phyloP scores from a whole-genome alignment of 225 moss, liverwort and hornwort species.

The Pseudoscleropodium purum region DNA sequence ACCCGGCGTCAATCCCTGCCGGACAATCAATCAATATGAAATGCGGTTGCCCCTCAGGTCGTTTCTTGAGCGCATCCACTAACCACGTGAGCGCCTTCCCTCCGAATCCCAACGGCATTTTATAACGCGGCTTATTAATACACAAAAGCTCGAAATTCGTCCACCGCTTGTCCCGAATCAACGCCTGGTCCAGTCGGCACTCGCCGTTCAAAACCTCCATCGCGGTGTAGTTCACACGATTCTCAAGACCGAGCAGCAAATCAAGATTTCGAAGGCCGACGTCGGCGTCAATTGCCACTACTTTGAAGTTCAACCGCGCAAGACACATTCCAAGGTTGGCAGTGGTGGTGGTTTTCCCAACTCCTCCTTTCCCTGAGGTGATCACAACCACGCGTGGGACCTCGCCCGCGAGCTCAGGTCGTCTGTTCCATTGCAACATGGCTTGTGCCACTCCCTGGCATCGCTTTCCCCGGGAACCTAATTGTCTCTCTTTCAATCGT shows the following conservation, averaged over 20 bases:
- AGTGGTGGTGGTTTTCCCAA: slow-evolving; percentile 94
- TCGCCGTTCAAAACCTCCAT: slow-evolving; percentile 99
- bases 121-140: slow-evolving; percentile 94
- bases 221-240: slow-evolving; percentile 97
- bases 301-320: slow-evolving; percentile 88
- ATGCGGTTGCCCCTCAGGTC: slow-evolving; percentile 82
- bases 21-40: slow-evolving; percentile 95
- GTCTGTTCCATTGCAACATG: slow-evolving; percentile 92
- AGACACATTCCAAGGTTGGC: slow-evolving; percentile 97
- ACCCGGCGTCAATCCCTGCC: slow-evolving; percentile 94
- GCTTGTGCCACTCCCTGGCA: slow-evolving; percentile 29
- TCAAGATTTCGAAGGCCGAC: slow-evolving; percentile 93
- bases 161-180: slow-evolving; percentile 97
- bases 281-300: slow-evolving; percentile 92
- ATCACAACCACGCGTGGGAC: slow-evolving; percentile 89
- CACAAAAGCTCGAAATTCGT: slow-evolving; percentile 98
- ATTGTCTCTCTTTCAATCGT: slow-evolving; percentile 4
- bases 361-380: slow-evolving; percentile 95
- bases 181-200: slow-evolving; percentile 91
- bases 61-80: slow-evolving; percentile 87
- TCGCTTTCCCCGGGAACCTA: slow-evolving; percentile 1
- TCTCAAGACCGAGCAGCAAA: slow-evolving; percentile 87
- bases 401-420: slow-evolving; percentile 71
- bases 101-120: slow-evolving; percentile 97
- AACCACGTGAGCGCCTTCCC: slow-evolving; percentile 98